phyloP scores from a whole-genome alignment of 495 filamentous ascomycete genomes.

The Daldinia concentrica region DNA sequence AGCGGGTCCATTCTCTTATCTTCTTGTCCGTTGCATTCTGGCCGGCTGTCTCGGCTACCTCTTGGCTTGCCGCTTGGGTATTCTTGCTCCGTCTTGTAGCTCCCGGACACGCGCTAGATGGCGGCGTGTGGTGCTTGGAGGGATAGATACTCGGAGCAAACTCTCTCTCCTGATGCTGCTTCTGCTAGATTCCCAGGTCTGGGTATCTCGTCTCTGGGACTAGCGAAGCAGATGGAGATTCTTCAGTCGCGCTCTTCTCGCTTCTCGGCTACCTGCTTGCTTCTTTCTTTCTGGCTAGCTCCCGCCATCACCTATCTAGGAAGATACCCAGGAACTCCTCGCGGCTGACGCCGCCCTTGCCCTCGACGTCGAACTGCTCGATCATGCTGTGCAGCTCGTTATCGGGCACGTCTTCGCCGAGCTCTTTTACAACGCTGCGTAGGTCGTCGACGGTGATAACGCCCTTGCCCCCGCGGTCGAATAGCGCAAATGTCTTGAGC shows the following conservation, averaged over 20 bases:
- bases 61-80: constrained; percentile 28
- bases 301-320: constrained; percentile 44
- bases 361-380: constrained; percentile 97
- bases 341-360: constrained; percentile 84
- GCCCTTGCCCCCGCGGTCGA: constrained; percentile 78
- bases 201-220: not conserved
- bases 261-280: not conserved
- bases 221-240: not conserved
- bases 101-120: not conserved
- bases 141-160: not conserved
- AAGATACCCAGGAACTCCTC: constrained; percentile 81
- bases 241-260: not conserved
- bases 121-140: not conserved
- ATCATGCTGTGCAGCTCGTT: constrained; percentile 95
- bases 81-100: not conserved
- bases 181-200: not conserved
- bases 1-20: not conserved
- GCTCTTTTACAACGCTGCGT: constrained; percentile 83
- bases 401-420: constrained; percentile 91
- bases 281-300: not conserved
- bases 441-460: constrained; percentile 88
- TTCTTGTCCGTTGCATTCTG: not conserved
- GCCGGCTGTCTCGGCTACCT: constrained; percentile 7
- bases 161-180: not conserved
- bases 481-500: constrained; percentile 87